phyloP scores from a whole-genome alignment of 140 eudicot species.

The Oenanthe javanica region DNA sequence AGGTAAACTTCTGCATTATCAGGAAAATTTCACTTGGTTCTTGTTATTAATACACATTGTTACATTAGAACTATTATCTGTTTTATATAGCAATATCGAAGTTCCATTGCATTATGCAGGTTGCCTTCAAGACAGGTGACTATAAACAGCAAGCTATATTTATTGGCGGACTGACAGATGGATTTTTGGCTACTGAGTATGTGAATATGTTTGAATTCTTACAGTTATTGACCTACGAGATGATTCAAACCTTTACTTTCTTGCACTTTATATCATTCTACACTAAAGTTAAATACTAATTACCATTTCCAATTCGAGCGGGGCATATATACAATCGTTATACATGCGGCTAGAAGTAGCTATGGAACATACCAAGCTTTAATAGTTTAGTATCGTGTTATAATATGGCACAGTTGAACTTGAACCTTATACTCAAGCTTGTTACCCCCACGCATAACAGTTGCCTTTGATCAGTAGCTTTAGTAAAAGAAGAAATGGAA shows the following conservation, averaged over 20 bases:
- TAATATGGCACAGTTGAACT: not conserved
- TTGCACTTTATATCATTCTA: not conserved
- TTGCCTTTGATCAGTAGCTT: not conserved
- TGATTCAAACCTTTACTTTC: not conserved
- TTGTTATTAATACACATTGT: not conserved
- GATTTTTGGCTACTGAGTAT: conserved; percentile 94
- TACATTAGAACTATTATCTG: not conserved
- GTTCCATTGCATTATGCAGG: conserved; percentile 32
- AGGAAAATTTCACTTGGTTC: not conserved
- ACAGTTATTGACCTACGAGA: not conserved
- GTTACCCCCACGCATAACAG: not conserved
- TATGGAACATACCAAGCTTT: not conserved
- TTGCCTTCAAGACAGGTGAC: conserved; percentile 91
- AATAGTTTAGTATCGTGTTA: not conserved
- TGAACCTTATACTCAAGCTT: not conserved
- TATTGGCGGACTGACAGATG: conserved; percentile 86
- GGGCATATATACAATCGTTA: not conserved
- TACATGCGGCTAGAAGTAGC: not conserved
- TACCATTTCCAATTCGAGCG: not conserved
- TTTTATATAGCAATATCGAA: conserved; percentile 10
- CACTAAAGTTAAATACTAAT: not conserved
- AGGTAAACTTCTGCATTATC: not conserved
- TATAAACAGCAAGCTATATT: conserved; percentile 77
- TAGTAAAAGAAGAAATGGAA: not conserved
- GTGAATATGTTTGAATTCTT: conserved; percentile 6